phyloP scores from a whole-genome alignment of 1,284 basidiomycete species.

The Tilletia caries region DNA sequence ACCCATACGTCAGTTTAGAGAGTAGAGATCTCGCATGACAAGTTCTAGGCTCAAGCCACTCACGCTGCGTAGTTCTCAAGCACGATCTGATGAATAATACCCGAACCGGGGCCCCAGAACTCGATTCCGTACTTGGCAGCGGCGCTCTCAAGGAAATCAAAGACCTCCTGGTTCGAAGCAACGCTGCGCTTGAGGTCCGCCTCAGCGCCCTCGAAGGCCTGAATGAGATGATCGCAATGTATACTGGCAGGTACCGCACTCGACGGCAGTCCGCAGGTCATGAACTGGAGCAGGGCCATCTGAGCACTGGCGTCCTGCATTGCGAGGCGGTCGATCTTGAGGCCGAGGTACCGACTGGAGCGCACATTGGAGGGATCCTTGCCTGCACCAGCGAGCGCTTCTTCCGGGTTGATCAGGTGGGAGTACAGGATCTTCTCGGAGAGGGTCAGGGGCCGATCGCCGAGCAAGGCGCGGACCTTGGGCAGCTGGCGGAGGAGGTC shows the following conservation, averaged over 20 bases:
- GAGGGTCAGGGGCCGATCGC: slow-evolving; percentile 80
- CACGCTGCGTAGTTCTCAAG: slow-evolving; percentile 86
- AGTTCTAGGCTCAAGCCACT: too few relatives aligned
- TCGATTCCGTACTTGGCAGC: slow-evolving; percentile 82
- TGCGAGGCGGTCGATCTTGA: slow-evolving; percentile 87
- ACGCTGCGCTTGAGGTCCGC: slow-evolving; percentile 80
- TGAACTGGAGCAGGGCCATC: slow-evolving; percentile 99
- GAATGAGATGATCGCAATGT: slow-evolving; percentile 82
- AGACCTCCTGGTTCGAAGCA: slow-evolving; percentile 88
- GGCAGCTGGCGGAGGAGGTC: slow-evolving; percentile 72
- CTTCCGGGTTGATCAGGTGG: slow-evolving; percentile 75
- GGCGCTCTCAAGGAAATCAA: slow-evolving; percentile 94
- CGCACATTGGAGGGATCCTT: slow-evolving; percentile 61
- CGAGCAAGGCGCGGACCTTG: slow-evolving; percentile 69
- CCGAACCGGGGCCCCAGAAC: slow-evolving; percentile 81
- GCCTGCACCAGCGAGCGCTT: slow-evolving; percentile 66
- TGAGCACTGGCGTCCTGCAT: slow-evolving; percentile 99
- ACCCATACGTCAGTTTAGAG: too few relatives aligned
- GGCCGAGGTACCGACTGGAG: slow-evolving; percentile 84
- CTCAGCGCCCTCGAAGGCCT: slow-evolving; percentile 69
- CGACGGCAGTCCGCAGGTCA: slow-evolving; percentile 84
- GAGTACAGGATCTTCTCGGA: slow-evolving; percentile 98
- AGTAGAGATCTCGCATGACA: too few relatives aligned
- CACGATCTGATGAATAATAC: slow-evolving; percentile 95
- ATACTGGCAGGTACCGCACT: slow-evolving; percentile 84